A percentile compares a stretch with the other conserved stretches of the same genome.
Evolutionary conservation across 2,329 filamentous ascomycete species (phyloP).

Genomic region (Neofusicoccum cordaticola): DNA sequence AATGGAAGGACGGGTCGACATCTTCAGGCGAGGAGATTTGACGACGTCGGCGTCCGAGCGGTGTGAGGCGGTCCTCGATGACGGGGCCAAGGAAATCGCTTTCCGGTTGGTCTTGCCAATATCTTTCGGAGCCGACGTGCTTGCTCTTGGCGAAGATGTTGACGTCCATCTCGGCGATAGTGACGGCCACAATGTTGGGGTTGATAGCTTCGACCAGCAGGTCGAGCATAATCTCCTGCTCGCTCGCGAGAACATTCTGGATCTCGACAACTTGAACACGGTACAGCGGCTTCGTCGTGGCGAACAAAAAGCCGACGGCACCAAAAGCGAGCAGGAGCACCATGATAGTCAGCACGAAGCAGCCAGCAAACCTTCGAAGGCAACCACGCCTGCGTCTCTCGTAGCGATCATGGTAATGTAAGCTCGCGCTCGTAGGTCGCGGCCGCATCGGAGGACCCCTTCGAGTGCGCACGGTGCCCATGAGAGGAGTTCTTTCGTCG

Average conservation of each 20-base stretch:
- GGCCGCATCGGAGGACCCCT: constrained; percentile 48
- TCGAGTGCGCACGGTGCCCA: constrained; percentile 62
- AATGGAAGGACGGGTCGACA: background rate
- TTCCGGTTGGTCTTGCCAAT: constrained; percentile 39
- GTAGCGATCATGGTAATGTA: constrained; percentile 72
- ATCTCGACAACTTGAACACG: constrained; percentile 78
- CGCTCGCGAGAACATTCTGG: constrained; percentile 85
- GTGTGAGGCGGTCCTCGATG: background rate
- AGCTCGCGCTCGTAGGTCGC: constrained; percentile 53
- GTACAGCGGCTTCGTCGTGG: constrained; percentile 81
- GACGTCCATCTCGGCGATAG: constrained; percentile 80
- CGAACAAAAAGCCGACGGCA: constrained; percentile 83
- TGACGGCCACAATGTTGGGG: constrained; percentile 86
- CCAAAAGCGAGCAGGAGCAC: constrained; percentile 79
- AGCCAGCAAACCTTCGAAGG: constrained; percentile 78
- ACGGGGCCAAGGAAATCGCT: constrained; percentile 13
- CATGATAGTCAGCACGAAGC: constrained; percentile 78
- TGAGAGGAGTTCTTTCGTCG: constrained; percentile 82
- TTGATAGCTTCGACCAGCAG: constrained; percentile 84
- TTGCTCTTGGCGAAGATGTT: constrained; percentile 94
- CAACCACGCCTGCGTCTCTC: constrained; percentile 55
- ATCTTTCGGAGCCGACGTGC: constrained; percentile 65
- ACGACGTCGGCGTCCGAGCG: background rate
- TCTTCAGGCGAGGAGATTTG: background rate
- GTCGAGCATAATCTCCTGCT: constrained; percentile 94